Base-by-base conservation (phyloP, 257 asterid genomes). In the Leptodermis oblonga region DNA sequence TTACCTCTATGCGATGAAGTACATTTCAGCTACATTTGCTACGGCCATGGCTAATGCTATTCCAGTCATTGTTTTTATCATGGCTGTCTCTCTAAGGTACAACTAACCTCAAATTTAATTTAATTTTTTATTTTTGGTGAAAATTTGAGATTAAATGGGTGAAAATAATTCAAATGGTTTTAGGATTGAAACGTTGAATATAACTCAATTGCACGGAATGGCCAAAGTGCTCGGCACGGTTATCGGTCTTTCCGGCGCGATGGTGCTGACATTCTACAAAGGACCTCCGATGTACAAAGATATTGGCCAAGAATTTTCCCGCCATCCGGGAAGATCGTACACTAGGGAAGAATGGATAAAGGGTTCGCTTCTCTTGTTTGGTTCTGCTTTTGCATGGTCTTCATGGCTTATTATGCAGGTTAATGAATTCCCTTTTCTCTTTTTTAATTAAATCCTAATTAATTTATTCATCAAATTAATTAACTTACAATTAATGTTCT, bases 1-100 rank as follows among this genome's bases (percentile, higher is more conserved):
- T 23, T 80, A 71, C 30, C 66, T 61, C 76, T 80, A 71, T 9
- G 72, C 64, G 22, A 33, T 86, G 54, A 41, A 78, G 9, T 83
- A 80, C 72, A 74, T 77, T 4, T 84, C 96, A 4, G 93, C 96
- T 4, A 88, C 93, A 43, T 81, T 81, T 80, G 87, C 83, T 3
- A 76, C 85, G 3, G 93, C 96, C 72, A 74, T 75, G 30, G 69
- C 81, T 7, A 86, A 84, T 68, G 70, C 80, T 15, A 79, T 79
- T 46, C 96, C 96, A 54, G 74, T 82, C 0, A 45, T 86, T 68
- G 88, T 84, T 30, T 88, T 86, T 39, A 58, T 86, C 70, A 70
- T 88, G 77, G 86, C 96, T 9, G 79, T 88, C 36, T 66, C 79
- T 67, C 72, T 81, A 12, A 84, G 95, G 95, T 86, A 77, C 12